These are phyloP conservation scores for Cicer bijugum DNA, from an alignment of 306 rosid species.

Conservation along the genomic window DNA sequence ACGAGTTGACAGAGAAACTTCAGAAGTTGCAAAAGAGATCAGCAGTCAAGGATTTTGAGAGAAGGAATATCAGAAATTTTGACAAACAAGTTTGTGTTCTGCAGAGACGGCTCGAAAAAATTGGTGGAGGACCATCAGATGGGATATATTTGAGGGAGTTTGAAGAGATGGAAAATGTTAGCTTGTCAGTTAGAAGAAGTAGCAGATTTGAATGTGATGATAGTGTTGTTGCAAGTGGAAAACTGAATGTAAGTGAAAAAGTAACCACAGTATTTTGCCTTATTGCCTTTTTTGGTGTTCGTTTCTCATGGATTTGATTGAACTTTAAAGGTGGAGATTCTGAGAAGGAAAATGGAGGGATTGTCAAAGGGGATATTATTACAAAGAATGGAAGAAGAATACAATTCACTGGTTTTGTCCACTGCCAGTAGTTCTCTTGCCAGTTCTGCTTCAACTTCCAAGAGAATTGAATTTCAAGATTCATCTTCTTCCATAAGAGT, in stretches of 20 bases:
- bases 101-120: slow-evolving; percentile 60
- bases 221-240: slow-evolving; percentile 58
- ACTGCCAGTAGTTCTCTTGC: slow-evolving; percentile 60
- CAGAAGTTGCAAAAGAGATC: slow-evolving; percentile 68
- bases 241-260: slow-evolving; percentile 63
- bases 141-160: slow-evolving; percentile 61
- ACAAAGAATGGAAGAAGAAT: slow-evolving; percentile 89
- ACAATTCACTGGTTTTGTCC: slow-evolving; percentile 67
- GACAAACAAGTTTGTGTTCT: slow-evolving; percentile 68
- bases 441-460: slow-evolving; percentile 66
- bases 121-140: slow-evolving; percentile 62
- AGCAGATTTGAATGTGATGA: slow-evolving; percentile 48
- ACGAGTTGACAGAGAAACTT: slow-evolving; percentile 62
- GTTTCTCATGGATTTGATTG: slow-evolving; percentile 30
- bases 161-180: slow-evolving; percentile 67
- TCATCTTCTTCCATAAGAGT: slow-evolving; percentile 50
- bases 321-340: slow-evolving; percentile 71
- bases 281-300: slow-evolving; percentile 14
- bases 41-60: slow-evolving; percentile 45
- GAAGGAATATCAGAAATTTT: slow-evolving; percentile 54
- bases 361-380: slow-evolving; percentile 77
- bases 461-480: slow-evolving; percentile 59
- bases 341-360: slow-evolving; percentile 89
- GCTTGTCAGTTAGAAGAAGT: slow-evolving; percentile 53
- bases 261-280: background rate